Conservation (phyloP, 1,284 basidiomycete genomes). For the Ustanciosporium gigantosporum region DNA sequence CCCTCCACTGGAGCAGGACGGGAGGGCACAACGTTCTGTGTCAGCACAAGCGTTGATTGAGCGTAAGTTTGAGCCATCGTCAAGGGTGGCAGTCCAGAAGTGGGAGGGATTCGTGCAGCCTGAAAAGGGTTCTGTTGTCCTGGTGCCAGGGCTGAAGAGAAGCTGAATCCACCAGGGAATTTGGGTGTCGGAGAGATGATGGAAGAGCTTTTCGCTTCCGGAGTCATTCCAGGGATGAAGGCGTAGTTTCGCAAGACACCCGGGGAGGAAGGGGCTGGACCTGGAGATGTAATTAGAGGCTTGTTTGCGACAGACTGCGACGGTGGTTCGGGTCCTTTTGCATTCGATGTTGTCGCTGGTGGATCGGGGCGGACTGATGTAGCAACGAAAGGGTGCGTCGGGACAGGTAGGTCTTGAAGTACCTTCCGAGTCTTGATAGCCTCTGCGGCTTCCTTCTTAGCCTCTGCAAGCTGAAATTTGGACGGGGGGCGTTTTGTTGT, state of each 20-base stretch:
- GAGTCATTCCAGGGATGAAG: background rate
- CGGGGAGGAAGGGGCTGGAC: background rate
- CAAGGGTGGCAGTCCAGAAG: background rate
- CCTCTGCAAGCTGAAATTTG: background rate
- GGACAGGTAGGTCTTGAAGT: background rate
- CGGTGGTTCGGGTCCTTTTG: too few species aligned
- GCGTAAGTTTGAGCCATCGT: too few species aligned
- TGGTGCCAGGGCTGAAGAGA: background rate
- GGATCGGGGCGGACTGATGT: too few species aligned
- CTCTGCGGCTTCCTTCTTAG: background rate
- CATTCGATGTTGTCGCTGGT: too few species aligned
- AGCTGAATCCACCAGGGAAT: conserved; percentile 1
- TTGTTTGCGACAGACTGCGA: background rate
- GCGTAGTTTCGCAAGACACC: conserved; percentile 1
- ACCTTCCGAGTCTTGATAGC: background rate
- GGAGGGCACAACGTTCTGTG: too few species aligned
- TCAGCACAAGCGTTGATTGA: too few species aligned
- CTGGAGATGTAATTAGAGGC: background rate
- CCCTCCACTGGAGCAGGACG: background rate
- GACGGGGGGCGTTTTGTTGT: too few species aligned
- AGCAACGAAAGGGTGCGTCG: background rate
- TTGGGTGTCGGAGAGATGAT: conserved; percentile 1
- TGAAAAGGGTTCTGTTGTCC: conserved; percentile 1
- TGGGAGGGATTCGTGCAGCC: background rate
- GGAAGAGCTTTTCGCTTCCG: background rate